These are phyloP conservation scores for Fraxinus anomala DNA, from an alignment of 257 asterid species.

Conservation along the genomic window DNA sequence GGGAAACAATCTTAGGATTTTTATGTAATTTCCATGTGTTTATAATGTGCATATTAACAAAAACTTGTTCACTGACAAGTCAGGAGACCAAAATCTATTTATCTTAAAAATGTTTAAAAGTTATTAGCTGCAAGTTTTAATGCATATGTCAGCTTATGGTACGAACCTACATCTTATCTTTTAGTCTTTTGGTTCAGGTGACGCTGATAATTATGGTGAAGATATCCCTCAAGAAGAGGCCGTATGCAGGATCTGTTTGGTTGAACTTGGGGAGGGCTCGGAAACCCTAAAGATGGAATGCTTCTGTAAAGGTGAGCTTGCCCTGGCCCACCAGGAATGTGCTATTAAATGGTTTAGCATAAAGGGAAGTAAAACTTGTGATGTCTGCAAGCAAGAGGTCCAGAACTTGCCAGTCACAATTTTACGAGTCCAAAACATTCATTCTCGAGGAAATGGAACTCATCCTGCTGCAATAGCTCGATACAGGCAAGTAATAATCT, in stretches of 20 bases:
- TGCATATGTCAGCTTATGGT: conserved; percentile 9
- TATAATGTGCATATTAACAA: neutral
- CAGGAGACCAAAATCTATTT: neutral
- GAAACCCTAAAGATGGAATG: conserved; percentile 93
- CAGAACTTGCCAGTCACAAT: conserved; percentile 85
- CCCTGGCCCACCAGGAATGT: conserved; percentile 90
- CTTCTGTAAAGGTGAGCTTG: conserved; percentile 93
- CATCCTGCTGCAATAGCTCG: conserved; percentile 45
- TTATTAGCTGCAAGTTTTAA: conserved; percentile 1
- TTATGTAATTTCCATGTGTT: neutral
- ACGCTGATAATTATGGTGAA: conserved; percentile 49
- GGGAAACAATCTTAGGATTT: neutral
- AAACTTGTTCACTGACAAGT: neutral
- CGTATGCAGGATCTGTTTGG: conserved; percentile 86
- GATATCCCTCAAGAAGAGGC: conserved; percentile 89
- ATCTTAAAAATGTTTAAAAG: neutral
- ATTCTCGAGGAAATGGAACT: conserved; percentile 42
- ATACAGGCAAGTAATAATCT: conserved; percentile 59
- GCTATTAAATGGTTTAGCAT: conserved; percentile 95
- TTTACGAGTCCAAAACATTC: conserved; percentile 61
- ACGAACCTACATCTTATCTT: conserved; percentile 35
- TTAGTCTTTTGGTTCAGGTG: conserved; percentile 52
- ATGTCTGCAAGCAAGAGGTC: conserved; percentile 87
- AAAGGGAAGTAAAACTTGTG: conserved; percentile 93
- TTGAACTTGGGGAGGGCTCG: conserved; percentile 79